These are phyloP conservation scores for Ramalina intermedia DNA, from an alignment of 495 filamentous ascomycete genomes.

Conservation along the genomic window DNA sequence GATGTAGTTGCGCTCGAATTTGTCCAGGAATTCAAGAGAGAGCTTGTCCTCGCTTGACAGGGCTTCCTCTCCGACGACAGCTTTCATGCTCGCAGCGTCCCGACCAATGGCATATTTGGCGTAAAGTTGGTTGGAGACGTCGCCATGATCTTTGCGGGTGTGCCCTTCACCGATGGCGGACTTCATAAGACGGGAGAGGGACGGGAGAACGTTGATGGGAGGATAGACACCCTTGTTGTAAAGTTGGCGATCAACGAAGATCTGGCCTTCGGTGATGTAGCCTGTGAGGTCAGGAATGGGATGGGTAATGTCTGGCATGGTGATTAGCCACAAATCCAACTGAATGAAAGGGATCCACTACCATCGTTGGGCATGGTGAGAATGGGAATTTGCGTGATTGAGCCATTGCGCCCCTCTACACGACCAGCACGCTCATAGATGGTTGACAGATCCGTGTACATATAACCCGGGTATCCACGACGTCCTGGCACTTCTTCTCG, in stretches of 20 bases:
- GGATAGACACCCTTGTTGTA: conserved; percentile 95
- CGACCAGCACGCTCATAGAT: conserved; percentile 99
- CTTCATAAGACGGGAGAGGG: conserved; percentile 98
- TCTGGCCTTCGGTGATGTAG: conserved; percentile 98
- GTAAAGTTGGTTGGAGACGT: conserved; percentile 98
- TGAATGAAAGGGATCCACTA: conserved; percentile 19
- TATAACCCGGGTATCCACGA: conserved; percentile 99
- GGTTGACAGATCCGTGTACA: conserved; percentile 99
- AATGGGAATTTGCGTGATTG: conserved; percentile 98
- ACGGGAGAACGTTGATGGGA: conserved; percentile 97
- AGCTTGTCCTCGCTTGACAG: conserved; percentile 92
- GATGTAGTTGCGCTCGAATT: conserved; percentile 93
- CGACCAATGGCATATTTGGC: conserved; percentile 99
- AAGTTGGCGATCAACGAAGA: conserved; percentile 91
- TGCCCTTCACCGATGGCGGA: conserved; percentile 95
- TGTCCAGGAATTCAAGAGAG: conserved; percentile 93
- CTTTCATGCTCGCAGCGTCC: conserved; percentile 97
- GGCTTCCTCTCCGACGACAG: conserved; percentile 96
- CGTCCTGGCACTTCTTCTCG: conserved; percentile 99
- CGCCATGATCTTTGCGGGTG: conserved; percentile 89
- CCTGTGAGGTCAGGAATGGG: conserved; percentile 97
- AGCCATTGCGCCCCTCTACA: conserved; percentile 93
- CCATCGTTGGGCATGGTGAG: conserved; percentile 98
- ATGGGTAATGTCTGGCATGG: conserved; percentile 75
- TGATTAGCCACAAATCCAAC: conserved; percentile 6